Percentiles rank a stretch among this genome's conserved stretches.
These are phyloP conservation scores for Rhodomyrtus psidioides DNA, from an alignment of 441 rosid species.

Conservation along the genomic window DNA sequence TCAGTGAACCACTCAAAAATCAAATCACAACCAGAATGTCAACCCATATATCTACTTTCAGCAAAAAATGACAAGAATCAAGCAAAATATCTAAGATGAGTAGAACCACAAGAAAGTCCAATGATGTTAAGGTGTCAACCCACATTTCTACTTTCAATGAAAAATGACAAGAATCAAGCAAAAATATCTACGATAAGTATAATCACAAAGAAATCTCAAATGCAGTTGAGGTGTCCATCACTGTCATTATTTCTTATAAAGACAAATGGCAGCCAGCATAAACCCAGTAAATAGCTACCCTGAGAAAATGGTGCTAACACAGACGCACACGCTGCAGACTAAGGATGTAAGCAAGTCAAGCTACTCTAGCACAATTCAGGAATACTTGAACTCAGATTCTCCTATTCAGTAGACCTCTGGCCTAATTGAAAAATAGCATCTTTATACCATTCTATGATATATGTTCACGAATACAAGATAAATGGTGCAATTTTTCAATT, in stretches of 20 bases:
- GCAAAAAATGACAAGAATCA: background rate
- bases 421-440: background rate
- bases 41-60: background rate
- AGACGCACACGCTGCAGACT: background rate
- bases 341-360: background rate
- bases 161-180: background rate
- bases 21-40: background rate
- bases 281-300: background rate
- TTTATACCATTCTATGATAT: background rate
- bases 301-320: background rate
- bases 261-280: background rate
- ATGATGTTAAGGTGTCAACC: background rate
- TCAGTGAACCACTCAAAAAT: background rate
- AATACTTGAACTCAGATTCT: background rate
- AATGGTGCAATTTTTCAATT: background rate
- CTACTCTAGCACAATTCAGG: background rate
- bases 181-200: background rate
- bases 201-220: background rate
- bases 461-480: background rate
- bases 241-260: background rate
- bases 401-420: background rate
- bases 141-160: background rate
- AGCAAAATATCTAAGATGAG: background rate
- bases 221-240: background rate
- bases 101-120: background rate